These are phyloP conservation scores for Arabidopsis hybrid DNA, from an alignment of 441 rosid genomes.

Conservation along the genomic window DNA sequence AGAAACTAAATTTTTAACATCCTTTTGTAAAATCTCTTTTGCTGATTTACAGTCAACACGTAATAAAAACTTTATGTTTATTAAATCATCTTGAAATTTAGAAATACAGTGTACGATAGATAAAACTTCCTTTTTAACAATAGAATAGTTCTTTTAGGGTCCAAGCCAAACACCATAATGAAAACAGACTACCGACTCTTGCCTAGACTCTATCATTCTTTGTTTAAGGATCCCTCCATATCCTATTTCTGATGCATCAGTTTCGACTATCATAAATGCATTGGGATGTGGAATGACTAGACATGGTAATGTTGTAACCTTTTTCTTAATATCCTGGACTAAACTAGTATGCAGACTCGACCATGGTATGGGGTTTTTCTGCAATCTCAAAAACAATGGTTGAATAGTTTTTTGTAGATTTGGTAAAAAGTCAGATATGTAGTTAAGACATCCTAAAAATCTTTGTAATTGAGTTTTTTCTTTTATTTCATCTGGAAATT, in stretches of 20 bases:
- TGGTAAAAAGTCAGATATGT: not conserved
- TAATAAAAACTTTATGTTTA: not conserved
- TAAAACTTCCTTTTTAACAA: not conserved
- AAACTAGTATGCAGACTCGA: not conserved
- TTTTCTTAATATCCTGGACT: conserved; percentile 1
- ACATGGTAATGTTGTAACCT: not conserved
- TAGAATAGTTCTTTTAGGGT: not conserved
- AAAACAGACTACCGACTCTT: not conserved
- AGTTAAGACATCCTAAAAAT: not conserved
- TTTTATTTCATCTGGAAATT: not conserved
- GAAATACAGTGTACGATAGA: not conserved
- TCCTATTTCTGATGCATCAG: not conserved
- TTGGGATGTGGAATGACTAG: not conserved
- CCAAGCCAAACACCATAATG: not conserved
- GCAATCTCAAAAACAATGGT: conserved; percentile 4
- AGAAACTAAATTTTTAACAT: no score
- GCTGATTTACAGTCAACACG: not conserved
- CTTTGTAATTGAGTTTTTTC: not conserved
- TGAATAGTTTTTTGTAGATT: not conserved
- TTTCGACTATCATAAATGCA: not conserved
- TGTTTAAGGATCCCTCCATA: not conserved
- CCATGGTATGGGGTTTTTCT: not conserved
- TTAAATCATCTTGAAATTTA: conserved; percentile 6
- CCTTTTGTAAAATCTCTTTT: not conserved
- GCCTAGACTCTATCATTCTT: not conserved